Percentiles rank a stretch among this genome's conserved stretches.
These are phyloP conservation scores for Trichophyton schoenleinii DNA, from an alignment of 2,329 filamentous ascomycete genomes.

Conservation along the genomic window DNA sequence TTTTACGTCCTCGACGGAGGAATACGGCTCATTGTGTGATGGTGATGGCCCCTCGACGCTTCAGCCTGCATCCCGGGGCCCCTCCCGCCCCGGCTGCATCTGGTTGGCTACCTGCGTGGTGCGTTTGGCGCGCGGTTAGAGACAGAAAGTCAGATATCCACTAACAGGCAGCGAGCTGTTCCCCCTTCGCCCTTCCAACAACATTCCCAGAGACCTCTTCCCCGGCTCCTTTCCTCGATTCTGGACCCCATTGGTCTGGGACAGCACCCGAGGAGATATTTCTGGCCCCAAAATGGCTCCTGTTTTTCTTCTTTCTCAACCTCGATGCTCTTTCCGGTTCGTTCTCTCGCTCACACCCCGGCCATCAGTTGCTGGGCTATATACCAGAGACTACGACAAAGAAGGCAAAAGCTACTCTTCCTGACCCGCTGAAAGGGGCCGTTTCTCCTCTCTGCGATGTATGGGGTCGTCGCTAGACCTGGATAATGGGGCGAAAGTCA, in stretches of 20 bases:
- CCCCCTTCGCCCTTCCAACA: not conserved
- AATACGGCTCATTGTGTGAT: not conserved
- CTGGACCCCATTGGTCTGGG: not conserved
- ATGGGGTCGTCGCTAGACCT: conserved; percentile 1
- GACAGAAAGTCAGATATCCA: conserved; percentile 4
- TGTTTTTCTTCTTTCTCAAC: not conserved
- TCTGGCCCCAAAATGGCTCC: not conserved
- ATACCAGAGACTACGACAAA: conserved; percentile 3
- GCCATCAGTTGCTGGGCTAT: not conserved
- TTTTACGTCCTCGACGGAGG: not conserved
- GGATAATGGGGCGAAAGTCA: conserved; percentile 3
- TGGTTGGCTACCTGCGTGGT: not conserved
- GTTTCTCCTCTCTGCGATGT: not conserved
- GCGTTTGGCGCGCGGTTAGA: conserved; percentile 1
- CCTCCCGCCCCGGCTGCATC: not conserved
- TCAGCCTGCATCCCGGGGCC: not conserved
- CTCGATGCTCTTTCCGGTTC: not conserved
- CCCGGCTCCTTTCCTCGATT: not conserved
- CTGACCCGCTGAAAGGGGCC: conserved; percentile 1
- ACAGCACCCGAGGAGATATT: not conserved
- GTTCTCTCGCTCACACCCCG: not conserved
- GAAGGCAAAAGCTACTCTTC: not conserved
- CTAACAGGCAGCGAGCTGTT: not conserved
- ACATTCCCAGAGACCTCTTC: not conserved
- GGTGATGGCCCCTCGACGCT: not conserved